Base-by-base conservation (phyloP, 371 early-diverging fungal genomes). In the Mortierella sp. region DNA sequence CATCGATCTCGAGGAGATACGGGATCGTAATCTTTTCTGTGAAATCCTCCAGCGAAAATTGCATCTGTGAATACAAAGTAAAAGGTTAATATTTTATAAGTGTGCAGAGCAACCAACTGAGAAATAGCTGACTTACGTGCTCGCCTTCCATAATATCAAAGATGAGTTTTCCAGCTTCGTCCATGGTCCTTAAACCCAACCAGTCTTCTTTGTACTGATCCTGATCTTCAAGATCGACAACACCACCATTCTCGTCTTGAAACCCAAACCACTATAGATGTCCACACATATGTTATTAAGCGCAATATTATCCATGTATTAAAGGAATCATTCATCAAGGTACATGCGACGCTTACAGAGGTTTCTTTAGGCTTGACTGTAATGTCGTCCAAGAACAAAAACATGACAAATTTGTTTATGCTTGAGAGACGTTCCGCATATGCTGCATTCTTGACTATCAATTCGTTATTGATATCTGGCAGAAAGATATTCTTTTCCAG, bases 381-480 rank as follows among this genome's bases (percentile, higher is more conserved):
- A 22, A 84, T 75, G 72, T 98, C 98, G 11, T 94, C 84, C 49
- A 80, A 83, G 75, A 97, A 97, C 77, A 87, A 84, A 54, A 96
- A 88, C 87, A 97, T 79, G 16, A 96, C 94, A 68, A 97, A 83
- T 59, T 84, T 86, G 26, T 96, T 89, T 32, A 98, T 84, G 11
- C 83, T 68, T 2, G 65, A 24, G 32, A 98, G 67, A 11, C 90
- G 86, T 5, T 84, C 64, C 16, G 80, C 81, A 70, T 96, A 97
- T 0, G 80, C 87, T 26, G 54, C 43, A 70, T 93, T 92, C 49
- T 86, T 85, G 59, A 65, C 22, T 35, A 37, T 26, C 45, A 60
- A 68, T 75, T 97, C 97, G 81, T 96, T 94, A 83, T 98, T 98
- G 61, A 97, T 84, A 62, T 93, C 90, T 0, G 98, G 94, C 26